Evolutionary conservation across 768 basidiomycete genomes (phyloP), one percentile per base, ranked within the genome.

Genomic region (Agrocybe chaxingu): DNA sequence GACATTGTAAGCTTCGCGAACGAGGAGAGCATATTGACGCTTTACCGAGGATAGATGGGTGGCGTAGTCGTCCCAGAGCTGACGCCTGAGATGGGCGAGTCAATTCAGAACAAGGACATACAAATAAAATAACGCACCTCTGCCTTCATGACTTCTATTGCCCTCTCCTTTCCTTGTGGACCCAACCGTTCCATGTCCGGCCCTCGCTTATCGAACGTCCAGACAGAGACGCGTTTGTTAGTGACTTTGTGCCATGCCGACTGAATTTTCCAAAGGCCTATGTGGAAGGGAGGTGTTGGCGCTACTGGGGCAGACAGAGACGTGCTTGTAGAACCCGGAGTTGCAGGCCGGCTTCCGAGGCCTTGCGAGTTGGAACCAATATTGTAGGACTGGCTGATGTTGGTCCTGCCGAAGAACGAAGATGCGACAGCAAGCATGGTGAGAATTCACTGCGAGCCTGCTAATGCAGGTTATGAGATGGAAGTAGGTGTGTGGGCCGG

Each of bases 201-300:
- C 0, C 76, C 73, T 50, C 80, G 75, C 73, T 98, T 98, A 64
- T 98, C 94, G 56, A 89, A 88, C 24, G 79, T 78, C 96, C 96
- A 99, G 12, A 99, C 85, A 12, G 87, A 89, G 4, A 98, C 95
- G 50, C 84, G 85, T 68, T 98, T 97, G 55, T 78, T 80, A 2
- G 90, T 98, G 46, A 87, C 82, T 71, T 92, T 96, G 69, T 98
- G 95, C 13, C 78, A 80, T 1, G 89, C 97, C 1, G 83, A 76
- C 54, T 93, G 84, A 0, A 98, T 87, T 60, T 78, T 86, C 97
- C 97, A 98, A 47, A 92, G 69, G 2, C 96, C 96, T 7, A 94
- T 81, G 55, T 70, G 74, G 53, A 89, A 82, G 10, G 86, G 63
- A 5, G 81, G 79, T 13, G 78, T 70, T 41, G 68, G 62, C 7